Conservation (phyloP, 176 grass and related monocot species). For the Secale cereale region DNA sequence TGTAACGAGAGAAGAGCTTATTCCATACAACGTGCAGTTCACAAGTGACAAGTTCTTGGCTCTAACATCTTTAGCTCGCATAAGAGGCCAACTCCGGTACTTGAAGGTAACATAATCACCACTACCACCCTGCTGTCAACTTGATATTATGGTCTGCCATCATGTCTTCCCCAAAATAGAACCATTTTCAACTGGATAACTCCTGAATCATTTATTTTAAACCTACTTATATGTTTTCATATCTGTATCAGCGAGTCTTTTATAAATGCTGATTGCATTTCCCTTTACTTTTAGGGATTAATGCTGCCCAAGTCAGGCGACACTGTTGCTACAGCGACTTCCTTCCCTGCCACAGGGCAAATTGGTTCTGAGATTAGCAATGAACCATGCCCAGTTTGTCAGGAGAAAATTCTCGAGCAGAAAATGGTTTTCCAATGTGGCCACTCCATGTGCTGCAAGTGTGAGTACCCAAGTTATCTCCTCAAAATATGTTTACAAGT, state of each 20-base stretch:
- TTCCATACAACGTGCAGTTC: constrained; percentile 75
- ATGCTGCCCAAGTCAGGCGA: constrained; percentile 36
- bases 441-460: constrained; percentile 94
- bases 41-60: constrained; percentile 80
- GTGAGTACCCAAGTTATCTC: constrained; percentile 48
- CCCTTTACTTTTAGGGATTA: constrained; percentile 56
- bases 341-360: constrained; percentile 33
- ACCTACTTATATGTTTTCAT: neutral
- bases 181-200: neutral
- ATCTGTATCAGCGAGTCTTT: neutral
- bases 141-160: constrained; percentile 20
- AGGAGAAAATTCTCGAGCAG: constrained; percentile 70
- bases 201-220: constrained; percentile 20
- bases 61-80: constrained; percentile 63
- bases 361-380: constrained; percentile 37
- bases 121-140: neutral
- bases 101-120: constrained; percentile 57
- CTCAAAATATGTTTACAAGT: constrained; percentile 24
- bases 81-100: constrained; percentile 88
- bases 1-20: constrained; percentile 69
- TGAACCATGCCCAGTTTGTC: constrained; percentile 84
- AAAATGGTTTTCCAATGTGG: constrained; percentile 98
- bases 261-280: constrained; percentile 31
- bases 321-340: constrained; percentile 26
- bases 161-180: constrained; percentile 2